Evolutionary conservation across 2,329 filamentous ascomycete genomes (phyloP).

Genomic region (Neopestalotiopsis sp.): DNA sequence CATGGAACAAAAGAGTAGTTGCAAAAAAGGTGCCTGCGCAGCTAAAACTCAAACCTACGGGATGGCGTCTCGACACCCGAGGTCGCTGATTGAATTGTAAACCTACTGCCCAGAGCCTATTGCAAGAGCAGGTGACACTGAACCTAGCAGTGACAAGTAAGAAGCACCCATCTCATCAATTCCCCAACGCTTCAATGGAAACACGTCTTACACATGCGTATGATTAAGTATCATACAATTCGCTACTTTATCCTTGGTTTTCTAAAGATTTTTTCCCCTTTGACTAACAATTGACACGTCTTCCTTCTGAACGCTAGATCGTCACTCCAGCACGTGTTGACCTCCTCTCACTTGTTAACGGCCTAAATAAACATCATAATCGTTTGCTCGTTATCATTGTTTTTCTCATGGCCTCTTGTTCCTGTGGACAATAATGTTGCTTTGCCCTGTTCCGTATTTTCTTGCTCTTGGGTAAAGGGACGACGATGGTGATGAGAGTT

Average conservation of each 20-base stretch:
- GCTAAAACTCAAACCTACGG: not conserved
- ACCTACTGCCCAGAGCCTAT: not conserved
- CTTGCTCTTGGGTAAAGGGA: not conserved
- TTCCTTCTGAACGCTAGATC: too few species aligned
- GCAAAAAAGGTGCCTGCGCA: too few species aligned
- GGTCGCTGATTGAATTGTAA: not conserved
- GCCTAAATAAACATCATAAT: not conserved
- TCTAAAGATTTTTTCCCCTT: not conserved
- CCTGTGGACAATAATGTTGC: not conserved
- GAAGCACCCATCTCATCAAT: not conserved
- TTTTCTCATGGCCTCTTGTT: not conserved
- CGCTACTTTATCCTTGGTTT: not conserved
- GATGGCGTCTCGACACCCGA: not conserved
- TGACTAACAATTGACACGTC: not conserved
- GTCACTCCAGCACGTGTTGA: not conserved
- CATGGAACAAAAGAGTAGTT: too few species aligned
- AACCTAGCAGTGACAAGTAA: not conserved
- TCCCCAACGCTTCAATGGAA: not conserved
- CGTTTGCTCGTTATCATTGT: constrained; percentile 5
- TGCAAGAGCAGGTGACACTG: not conserved
- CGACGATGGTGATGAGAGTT: not conserved
- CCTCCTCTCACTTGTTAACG: not conserved
- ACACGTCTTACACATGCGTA: not conserved
- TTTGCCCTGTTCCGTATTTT: not conserved
- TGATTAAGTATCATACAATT: not conserved